Evolutionary conservation across 2,329 filamentous ascomycete genomes (phyloP).

Genomic region (Hypoxylon sp.): DNA sequence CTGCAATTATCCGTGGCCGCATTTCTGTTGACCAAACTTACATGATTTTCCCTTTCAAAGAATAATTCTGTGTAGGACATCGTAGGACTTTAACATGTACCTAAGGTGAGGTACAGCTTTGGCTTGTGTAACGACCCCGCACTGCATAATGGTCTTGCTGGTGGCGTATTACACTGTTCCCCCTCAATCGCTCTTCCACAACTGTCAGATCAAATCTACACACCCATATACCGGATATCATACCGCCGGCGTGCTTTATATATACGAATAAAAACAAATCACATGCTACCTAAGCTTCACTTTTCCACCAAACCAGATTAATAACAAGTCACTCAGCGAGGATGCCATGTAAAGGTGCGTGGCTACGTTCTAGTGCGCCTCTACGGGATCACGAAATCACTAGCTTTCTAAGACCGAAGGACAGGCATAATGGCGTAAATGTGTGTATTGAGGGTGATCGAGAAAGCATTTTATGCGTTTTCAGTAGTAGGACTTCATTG

Average conservation of each 20-base stretch:
- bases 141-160: neutral
- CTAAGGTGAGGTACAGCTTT: too few relatives aligned
- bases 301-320: neutral
- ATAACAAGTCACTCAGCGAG: neutral
- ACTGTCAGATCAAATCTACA: neutral
- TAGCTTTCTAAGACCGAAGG: too few relatives aligned
- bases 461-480: too few relatives aligned
- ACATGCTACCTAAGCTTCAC: conserved; percentile 13
- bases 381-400: too few relatives aligned
- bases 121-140: neutral
- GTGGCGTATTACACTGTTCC: neutral
- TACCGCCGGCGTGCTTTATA: neutral
- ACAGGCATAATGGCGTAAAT: too few relatives aligned
- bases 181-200: neutral
- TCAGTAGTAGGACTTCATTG: too few relatives aligned
- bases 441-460: too few relatives aligned
- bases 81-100: too few relatives aligned
- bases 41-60: neutral
- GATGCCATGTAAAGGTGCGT: conserved; percentile 4
- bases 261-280: neutral
- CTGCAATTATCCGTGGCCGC: too few relatives aligned
- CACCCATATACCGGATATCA: too few relatives aligned
- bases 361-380: neutral
- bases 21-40: neutral
- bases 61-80: too few relatives aligned